phyloP scores from a whole-genome alignment of 139 green algal species.

The Marvania coccoides region DNA sequence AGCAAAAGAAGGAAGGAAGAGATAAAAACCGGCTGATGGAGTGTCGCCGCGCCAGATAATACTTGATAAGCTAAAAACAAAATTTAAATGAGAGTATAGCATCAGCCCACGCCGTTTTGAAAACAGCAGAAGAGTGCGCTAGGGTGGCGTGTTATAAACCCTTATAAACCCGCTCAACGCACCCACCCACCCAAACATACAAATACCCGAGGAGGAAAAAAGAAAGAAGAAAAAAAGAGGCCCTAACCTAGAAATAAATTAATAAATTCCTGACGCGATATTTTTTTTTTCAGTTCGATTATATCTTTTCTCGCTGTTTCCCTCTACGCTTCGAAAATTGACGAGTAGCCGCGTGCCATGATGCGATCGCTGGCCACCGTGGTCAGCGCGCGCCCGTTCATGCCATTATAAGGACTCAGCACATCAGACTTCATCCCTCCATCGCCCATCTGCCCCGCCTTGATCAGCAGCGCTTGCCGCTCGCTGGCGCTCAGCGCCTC shows the following conservation, averaged over 20 bases:
- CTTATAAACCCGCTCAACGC: too few relatives aligned
- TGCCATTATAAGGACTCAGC: too few relatives aligned
- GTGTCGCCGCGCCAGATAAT: too few relatives aligned
- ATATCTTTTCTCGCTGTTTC: too few relatives aligned
- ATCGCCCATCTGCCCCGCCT: neutral
- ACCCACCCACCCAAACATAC: too few relatives aligned
- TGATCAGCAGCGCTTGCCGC: neutral
- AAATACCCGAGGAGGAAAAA: too few relatives aligned
- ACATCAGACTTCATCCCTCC: neutral
- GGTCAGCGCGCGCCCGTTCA: neutral
- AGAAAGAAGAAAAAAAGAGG: neutral
- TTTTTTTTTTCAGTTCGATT: too few relatives aligned
- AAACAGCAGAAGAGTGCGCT: too few relatives aligned
- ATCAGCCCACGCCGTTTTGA: too few relatives aligned
- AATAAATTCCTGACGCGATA: neutral
- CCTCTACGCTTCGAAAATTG: slow-evolving; percentile 8
- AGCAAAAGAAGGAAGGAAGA: neutral
- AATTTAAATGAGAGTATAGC: too few relatives aligned
- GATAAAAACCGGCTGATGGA: neutral
- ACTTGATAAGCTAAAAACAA: too few relatives aligned
- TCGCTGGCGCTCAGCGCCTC: neutral
- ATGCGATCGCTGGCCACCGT: neutral
- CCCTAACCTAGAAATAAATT: neutral
- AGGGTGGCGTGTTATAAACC: too few relatives aligned
- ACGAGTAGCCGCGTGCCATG: slow-evolving; percentile 7